Percentiles rank a stretch among this genome's conserved stretches.
Evolutionary conservation across 805 yeast genomes (phyloP).

Genomic region (Yamadazyma insecticola): DNA sequence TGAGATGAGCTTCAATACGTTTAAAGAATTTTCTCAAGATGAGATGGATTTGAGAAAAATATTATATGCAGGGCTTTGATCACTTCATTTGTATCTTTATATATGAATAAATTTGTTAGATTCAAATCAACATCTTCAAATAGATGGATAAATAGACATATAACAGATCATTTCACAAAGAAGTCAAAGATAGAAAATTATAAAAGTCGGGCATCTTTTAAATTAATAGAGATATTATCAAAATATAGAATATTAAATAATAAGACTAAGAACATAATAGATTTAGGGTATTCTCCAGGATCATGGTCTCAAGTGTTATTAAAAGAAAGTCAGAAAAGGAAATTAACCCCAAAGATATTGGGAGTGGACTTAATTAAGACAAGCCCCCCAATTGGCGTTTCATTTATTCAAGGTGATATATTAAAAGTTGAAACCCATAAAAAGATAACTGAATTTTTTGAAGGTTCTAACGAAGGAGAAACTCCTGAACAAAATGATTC

Average conservation of each 20-base stretch:
- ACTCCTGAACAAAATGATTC: slow-evolving; percentile 1
- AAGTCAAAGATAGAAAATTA: slow-evolving; percentile 61
- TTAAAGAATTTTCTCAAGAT: slow-evolving; percentile 1
- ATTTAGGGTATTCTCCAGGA: slow-evolving; percentile 91
- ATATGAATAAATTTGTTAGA: slow-evolving; percentile 2
- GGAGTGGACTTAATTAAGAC: slow-evolving; percentile 59
- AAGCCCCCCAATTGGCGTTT: slow-evolving; percentile 32
- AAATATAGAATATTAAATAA: slow-evolving; percentile 53
- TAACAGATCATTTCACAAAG: slow-evolving; percentile 57
- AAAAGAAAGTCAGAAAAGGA: slow-evolving; percentile 25
- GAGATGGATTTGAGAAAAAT: too few relatives aligned
- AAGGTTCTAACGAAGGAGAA: slow-evolving; percentile 9
- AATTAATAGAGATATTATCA: slow-evolving; percentile 69
- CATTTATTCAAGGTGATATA: slow-evolving; percentile 38
- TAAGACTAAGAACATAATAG: slow-evolving; percentile 61
- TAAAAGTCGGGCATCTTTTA: slow-evolving; percentile 88
- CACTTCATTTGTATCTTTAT: too few relatives aligned
- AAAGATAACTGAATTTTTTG: slow-evolving; percentile 48
- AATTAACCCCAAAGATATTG: slow-evolving; percentile 48
- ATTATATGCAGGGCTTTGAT: too few relatives aligned
- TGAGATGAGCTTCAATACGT: slow-evolving; percentile 12
- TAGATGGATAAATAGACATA: slow-evolving; percentile 74
- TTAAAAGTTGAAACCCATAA: slow-evolving; percentile 48
- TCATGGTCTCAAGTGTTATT: slow-evolving; percentile 89
- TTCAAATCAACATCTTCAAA: slow-evolving; percentile 44